Conservation (phyloP, 1,139 yeast genomes). For the Yamadazyma triangularis region DNA sequence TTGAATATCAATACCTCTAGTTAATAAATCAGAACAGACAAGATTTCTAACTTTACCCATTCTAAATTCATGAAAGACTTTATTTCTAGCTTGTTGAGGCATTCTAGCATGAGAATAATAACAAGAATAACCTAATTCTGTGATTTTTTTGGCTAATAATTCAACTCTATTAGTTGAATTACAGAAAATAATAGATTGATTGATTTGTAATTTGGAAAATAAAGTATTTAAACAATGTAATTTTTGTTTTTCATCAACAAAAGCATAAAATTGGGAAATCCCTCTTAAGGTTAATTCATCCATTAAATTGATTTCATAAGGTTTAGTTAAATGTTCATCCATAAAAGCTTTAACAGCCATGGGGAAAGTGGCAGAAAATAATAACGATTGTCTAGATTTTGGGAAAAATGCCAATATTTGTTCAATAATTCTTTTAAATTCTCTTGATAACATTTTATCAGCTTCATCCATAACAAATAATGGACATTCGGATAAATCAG, state of each 20-base stretch:
- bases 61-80: slow-evolving; percentile 97
- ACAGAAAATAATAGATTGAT: slow-evolving; percentile 94
- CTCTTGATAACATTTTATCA: slow-evolving; percentile 91
- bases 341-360: slow-evolving; percentile 87
- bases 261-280: slow-evolving; percentile 95
- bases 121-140: slow-evolving; percentile 95
- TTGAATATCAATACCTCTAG: slow-evolving; percentile 99
- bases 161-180: slow-evolving; percentile 96
- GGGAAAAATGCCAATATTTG: slow-evolving; percentile 86
- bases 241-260: slow-evolving; percentile 94
- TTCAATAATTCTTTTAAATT: slow-evolving; percentile 83
- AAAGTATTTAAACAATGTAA: slow-evolving; percentile 92
- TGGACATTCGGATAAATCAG: slow-evolving; percentile 83
- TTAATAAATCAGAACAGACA: slow-evolving; percentile 92
- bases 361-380: slow-evolving; percentile 96
- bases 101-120: slow-evolving; percentile 95
- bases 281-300: slow-evolving; percentile 95
- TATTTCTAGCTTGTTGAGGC: slow-evolving; percentile 97
- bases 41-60: slow-evolving; percentile 96
- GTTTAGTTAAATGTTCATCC: slow-evolving; percentile 86
- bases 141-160: slow-evolving; percentile 88
- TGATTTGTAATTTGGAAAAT: slow-evolving; percentile 89
- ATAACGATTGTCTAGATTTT: slow-evolving; percentile 71
- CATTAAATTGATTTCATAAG: slow-evolving; percentile 95
- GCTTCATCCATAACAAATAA: slow-evolving; percentile 98